Base-by-base conservation (phyloP, 2,329 filamentous ascomycete species). In the Aspergillus sp. region DNA sequence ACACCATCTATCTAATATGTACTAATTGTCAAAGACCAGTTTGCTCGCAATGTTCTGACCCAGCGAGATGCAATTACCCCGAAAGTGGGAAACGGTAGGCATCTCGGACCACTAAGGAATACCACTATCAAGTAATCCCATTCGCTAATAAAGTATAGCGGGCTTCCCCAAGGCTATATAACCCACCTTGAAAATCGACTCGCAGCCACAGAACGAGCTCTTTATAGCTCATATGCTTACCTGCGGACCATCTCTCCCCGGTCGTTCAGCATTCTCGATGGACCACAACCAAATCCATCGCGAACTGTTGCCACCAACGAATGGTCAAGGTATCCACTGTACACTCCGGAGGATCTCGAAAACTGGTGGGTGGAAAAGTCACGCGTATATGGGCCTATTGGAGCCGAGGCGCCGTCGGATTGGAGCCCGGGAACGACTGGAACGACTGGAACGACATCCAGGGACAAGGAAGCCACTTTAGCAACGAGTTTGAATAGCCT, bases 171-270 rank as follows among this genome's bases (percentile, higher is more conserved):
- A 11, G 77, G 77, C 0, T 79, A 77, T 43, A 71, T 78, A 5
- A 75, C 69, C 3, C 69, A 68, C 17, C 50, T 79, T 3, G 77
- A 79, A 52, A 68, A 70, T 3, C 71, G 77, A 1, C 68, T 79
- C 6, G 60, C 60, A 19, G 65, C 67, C 40, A 71, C 70, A 2
- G 70, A 72, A 49, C 46, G 59, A 27, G 64, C 68, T n/a, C 56
- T 72, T 8, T 69, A 58, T 31, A 55, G 51, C 35, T n/a, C 45
- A 7, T 58, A 58, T 19, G 40, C 51, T 12, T 47, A 51, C 39
- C 37, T 58, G 39, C 51, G 56, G 51, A 51, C 51, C 9, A 25
- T 50, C 23, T 45, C 45, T 12, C 40, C 56, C 15, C 45, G 25
- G 35, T 35, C 51, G 4, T 55, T 58, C 37, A 46, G 40, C n/a